Percentiles rank a stretch among this genome's conserved stretches.
phyloP scores from a whole-genome alignment of 2,329 filamentous ascomycete species.

The Paramyrothecium roridum region DNA sequence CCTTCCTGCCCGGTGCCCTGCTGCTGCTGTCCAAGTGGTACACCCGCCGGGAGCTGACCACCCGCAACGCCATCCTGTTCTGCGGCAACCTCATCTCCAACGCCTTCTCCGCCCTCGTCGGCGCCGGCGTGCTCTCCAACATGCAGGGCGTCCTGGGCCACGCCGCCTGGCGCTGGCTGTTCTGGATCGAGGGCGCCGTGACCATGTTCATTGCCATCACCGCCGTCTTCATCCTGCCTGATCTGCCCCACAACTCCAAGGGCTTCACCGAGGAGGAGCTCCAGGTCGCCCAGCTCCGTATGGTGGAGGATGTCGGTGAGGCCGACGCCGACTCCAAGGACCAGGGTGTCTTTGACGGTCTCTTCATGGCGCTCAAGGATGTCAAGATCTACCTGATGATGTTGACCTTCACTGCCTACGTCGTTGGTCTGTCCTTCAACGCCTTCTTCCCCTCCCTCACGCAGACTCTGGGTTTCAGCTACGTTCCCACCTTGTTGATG shows the following conservation, averaged over 20 bases:
- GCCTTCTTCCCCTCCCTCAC: slow-evolving; percentile 53
- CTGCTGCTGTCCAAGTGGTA: slow-evolving; percentile 63
- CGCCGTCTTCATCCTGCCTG: slow-evolving; percentile 44
- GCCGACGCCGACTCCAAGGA: slow-evolving; percentile 44
- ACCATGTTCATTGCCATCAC: slow-evolving; percentile 29
- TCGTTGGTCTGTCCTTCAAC: slow-evolving; percentile 52
- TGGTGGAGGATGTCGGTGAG: slow-evolving; percentile 52
- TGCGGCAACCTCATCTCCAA: slow-evolving; percentile 54
- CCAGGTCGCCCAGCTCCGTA: slow-evolving; percentile 46
- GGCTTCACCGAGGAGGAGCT: slow-evolving; percentile 56
- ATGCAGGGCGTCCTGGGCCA: slow-evolving; percentile 50
- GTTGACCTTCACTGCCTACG: slow-evolving; percentile 55
- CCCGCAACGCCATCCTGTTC: slow-evolving; percentile 51
- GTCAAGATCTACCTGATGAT: slow-evolving; percentile 59
- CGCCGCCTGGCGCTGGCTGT: slow-evolving; percentile 55
- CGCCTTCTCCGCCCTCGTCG: slow-evolving; percentile 54
- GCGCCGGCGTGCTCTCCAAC: slow-evolving; percentile 49
- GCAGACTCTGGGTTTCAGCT: slow-evolving; percentile 43
- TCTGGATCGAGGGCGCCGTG: slow-evolving; percentile 47
- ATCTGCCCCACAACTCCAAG: slow-evolving; percentile 48
- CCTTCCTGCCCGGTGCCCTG: slow-evolving; percentile 59
- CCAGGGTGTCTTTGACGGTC: slow-evolving; percentile 44
- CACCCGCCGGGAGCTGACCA: slow-evolving; percentile 51
- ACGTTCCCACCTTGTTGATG: slow-evolving; percentile 48
- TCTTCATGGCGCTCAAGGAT: slow-evolving; percentile 56